Evolutionary conservation across 2,329 filamentous ascomycete species (phyloP).

Genomic region (Arthrobotrys iridis): DNA sequence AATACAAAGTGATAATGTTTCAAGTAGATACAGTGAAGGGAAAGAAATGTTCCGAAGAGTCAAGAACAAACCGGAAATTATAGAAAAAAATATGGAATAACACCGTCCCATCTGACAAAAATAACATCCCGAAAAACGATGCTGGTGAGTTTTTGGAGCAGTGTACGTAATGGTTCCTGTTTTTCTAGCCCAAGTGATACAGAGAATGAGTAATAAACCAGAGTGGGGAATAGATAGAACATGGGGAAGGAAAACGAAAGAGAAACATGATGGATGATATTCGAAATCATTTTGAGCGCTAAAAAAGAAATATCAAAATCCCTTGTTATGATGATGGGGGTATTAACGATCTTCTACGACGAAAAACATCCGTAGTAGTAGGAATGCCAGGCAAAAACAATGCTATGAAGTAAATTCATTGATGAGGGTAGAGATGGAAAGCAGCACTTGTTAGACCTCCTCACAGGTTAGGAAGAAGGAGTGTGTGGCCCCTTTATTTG

Average conservation of each 20-base stretch:
- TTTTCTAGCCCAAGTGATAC: slow-evolving; percentile 42
- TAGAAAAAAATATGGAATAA: neutral
- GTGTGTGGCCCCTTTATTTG: slow-evolving; percentile 10
- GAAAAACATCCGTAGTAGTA: slow-evolving; percentile 10
- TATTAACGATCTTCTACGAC: slow-evolving; percentile 37
- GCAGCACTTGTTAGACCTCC: neutral
- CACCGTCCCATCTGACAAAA: slow-evolving; percentile 21
- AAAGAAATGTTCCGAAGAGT: slow-evolving; percentile 1
- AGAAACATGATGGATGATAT: slow-evolving; percentile 34
- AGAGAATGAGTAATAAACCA: slow-evolving; percentile 1
- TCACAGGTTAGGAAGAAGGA: neutral
- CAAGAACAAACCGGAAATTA: slow-evolving; percentile 24
- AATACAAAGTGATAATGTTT: slow-evolving; percentile 54
- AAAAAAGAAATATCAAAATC: slow-evolving; percentile 37
- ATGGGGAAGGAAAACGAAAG: slow-evolving; percentile 6
- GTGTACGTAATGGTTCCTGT: slow-evolving; percentile 27
- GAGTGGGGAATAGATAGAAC: neutral
- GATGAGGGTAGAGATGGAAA: neutral
- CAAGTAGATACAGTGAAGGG: slow-evolving; percentile 54
- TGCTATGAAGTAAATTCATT: neutral
- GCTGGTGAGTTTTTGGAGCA: slow-evolving; percentile 30
- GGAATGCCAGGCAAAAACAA: slow-evolving; percentile 30
- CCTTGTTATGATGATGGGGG: slow-evolving; percentile 34
- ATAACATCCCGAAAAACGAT: slow-evolving; percentile 30
- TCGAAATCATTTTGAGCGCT: slow-evolving; percentile 50